Evolutionary conservation across 371 early-diverging fungal genomes (phyloP), one percentile per base, ranked within the genome.

Genomic region (Globomyces sp.): DNA sequence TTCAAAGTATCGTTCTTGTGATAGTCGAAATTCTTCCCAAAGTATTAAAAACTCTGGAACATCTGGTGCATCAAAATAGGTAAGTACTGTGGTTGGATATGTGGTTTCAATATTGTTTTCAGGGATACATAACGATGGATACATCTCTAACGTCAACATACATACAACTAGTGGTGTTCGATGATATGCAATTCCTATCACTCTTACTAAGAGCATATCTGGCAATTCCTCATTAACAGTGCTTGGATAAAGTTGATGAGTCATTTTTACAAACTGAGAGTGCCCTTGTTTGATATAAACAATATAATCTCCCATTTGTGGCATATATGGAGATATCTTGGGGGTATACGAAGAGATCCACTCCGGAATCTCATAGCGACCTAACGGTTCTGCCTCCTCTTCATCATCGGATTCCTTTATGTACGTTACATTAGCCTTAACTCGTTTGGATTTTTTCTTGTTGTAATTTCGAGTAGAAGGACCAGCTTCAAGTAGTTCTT

Each of bases 291-390:
- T 64, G 50, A 75, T 45, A 49, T 75, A 75, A 0, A 63, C 68
- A 11, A 75, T 68, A n/a, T 60, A 9, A 57, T 75, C 75, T 10
- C 68, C 61, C 1, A 75, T 67, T 53, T 75, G 75, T 8, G 75
- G 75, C 3, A 75, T 50, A 52, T 74, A 74, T 6, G 75, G 69
- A 1, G 59, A 55, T 10, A 46, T 48, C 36, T 45, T 41, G 9
- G 34, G 58, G 8, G 5, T 58, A 44, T 58, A 41, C 42, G 42
- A 13, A n/a, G 58, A 41, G 2, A 58, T 5, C 58, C 58, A 58
- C 24, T 11, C 11, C 42, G 24, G 45, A 8, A 58, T n/a, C 3
- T 11, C 11, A 47, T 6, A 8, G 6, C 47, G 6, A 8, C 8
- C 47, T 47, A 11, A 11, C 47, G 11, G 11, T 47, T 47, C 24